Evolutionary conservation across 306 rosid genomes (phyloP).

Genomic region (Begonia fuchsioides): DNA sequence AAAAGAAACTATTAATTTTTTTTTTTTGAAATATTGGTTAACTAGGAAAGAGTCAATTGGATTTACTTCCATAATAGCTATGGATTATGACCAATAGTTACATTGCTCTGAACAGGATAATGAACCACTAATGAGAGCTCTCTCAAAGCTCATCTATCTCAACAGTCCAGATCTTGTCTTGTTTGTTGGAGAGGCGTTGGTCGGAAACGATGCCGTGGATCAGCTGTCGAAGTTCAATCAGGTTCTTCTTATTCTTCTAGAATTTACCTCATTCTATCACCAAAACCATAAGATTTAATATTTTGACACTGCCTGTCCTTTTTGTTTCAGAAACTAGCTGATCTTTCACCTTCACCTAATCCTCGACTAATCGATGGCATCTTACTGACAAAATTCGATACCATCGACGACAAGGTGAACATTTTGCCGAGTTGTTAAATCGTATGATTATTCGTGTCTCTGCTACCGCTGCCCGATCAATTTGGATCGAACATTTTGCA

Average conservation of each 20-base stretch:
- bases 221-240: slow-evolving; percentile 96
- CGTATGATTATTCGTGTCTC: too few species aligned
- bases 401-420: slow-evolving; percentile 87
- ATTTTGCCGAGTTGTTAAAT: not conserved
- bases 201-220: slow-evolving; percentile 96
- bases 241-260: slow-evolving; percentile 26
- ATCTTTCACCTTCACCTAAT: slow-evolving; percentile 49
- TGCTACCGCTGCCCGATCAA: too few species aligned
- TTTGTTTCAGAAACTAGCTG: slow-evolving; percentile 88
- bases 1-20: too few species aligned
- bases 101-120: slow-evolving; percentile 73
- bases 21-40: not conserved
- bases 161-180: slow-evolving; percentile 90
- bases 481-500: slow-evolving; percentile 4
- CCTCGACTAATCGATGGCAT: slow-evolving; percentile 87
- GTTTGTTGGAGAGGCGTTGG: slow-evolving; percentile 97
- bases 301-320: not conserved
- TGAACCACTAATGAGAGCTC: slow-evolving; percentile 96
- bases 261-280: not conserved
- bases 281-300: not conserved
- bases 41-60: too few species aligned
- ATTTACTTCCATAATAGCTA: too few species aligned
- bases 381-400: slow-evolving; percentile 92
- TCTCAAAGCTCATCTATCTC: slow-evolving; percentile 78
- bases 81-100: not conserved